These are phyloP conservation scores for Dryadomyces sulphureus DNA, from an alignment of 2,329 filamentous ascomycete genomes.

Conservation along the genomic window DNA sequence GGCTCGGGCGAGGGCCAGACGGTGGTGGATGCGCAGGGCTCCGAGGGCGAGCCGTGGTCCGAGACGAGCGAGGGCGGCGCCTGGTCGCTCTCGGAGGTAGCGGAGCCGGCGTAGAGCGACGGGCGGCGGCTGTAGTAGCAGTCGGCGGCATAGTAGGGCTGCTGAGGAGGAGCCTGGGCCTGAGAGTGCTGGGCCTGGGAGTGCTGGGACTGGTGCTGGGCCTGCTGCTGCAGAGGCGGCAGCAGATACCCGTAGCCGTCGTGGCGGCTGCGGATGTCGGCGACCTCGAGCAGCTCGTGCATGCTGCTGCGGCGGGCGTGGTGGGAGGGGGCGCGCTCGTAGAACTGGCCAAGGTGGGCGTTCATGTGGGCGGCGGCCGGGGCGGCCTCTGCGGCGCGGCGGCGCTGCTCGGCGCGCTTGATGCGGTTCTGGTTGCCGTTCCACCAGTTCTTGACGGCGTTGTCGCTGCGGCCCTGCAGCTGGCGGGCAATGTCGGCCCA, in stretches of 20 bases:
- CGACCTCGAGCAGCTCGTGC: background rate
- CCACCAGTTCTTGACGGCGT: conserved; percentile 97
- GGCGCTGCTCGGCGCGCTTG: conserved; percentile 31
- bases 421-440: conserved; percentile 83
- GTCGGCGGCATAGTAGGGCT: background rate
- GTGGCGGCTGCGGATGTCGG: background rate
- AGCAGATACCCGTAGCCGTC: background rate
- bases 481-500: conserved; percentile 87
- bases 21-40: conserved; percentile 22
- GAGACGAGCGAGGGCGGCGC: conserved; percentile 54
- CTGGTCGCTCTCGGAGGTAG: background rate
- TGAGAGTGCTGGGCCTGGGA: background rate
- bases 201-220: background rate
- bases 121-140: background rate
- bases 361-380: too few species aligned
- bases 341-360: background rate
- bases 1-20: conserved; percentile 17
- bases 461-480: conserved; percentile 76
- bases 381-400: background rate
- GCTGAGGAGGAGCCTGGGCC: background rate
- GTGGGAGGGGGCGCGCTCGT: background rate
- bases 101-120: background rate
- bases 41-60: conserved; percentile 50
- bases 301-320: conserved; percentile 4
- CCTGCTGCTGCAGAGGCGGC: background rate